These are phyloP conservation scores for Dothiorella sarmentorum DNA, from an alignment of 2,329 filamentous ascomycete species.

Conservation along the genomic window DNA sequence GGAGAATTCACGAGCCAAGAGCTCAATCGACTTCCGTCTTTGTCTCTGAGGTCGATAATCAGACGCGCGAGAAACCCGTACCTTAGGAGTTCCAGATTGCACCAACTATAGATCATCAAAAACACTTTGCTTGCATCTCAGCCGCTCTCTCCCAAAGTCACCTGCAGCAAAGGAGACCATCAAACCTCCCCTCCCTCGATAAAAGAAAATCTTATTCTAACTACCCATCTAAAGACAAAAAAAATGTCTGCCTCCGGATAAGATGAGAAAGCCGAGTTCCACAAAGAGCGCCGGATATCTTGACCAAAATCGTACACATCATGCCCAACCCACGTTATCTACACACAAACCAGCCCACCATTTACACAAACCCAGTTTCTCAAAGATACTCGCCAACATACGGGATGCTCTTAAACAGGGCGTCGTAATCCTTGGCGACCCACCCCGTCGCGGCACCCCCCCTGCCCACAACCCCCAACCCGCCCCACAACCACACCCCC, in stretches of 20 bases:
- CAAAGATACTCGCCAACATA: constrained; percentile 53
- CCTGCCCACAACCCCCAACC: constrained; percentile 71
- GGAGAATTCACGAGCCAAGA: too few relatives aligned
- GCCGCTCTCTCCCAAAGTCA: too few relatives aligned
- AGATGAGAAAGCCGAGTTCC: background rate
- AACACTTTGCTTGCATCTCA: too few relatives aligned
- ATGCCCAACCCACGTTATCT: background rate
- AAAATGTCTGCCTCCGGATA: background rate
- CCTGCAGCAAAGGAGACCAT: too few relatives aligned
- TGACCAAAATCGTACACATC: background rate
- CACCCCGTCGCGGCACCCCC: constrained; percentile 70
- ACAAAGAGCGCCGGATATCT: constrained; percentile 2
- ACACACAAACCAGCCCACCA: background rate
- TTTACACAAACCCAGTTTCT: constrained; percentile 10
- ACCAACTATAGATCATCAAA: too few relatives aligned
- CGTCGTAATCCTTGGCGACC: constrained; percentile 77
- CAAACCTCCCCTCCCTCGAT: too few relatives aligned
- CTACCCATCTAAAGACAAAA: background rate
- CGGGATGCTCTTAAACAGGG: constrained; percentile 62
- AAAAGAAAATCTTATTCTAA: background rate
- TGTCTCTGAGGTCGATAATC: too few relatives aligned
- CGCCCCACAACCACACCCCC: constrained; percentile 75
- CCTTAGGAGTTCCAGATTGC: too few relatives aligned
- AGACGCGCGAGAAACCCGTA: too few relatives aligned
- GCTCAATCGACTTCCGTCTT: too few relatives aligned